Conservation (phyloP, 1,284 basidiomycete species). For the Tausonia pullulans region DNA sequence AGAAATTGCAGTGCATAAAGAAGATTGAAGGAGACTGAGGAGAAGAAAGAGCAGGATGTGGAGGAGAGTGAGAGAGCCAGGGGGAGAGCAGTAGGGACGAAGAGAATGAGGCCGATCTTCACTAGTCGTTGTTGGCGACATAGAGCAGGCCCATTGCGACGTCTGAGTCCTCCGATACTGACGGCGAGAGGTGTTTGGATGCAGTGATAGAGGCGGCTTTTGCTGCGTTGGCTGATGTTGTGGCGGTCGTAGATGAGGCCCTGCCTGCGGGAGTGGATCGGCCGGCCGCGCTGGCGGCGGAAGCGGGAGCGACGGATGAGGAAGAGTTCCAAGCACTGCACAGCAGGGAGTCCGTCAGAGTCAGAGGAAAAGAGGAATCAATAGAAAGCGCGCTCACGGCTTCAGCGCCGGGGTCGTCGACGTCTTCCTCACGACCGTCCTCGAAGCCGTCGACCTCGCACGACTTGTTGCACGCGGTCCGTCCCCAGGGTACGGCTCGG, state of each 20-base stretch:
- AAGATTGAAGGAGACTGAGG: constrained; percentile 24
- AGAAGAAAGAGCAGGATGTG: neutral
- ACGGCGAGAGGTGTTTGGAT: neutral
- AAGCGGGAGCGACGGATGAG: neutral
- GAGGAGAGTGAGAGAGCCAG: neutral
- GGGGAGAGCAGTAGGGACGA: neutral
- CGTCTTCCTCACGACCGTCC: neutral
- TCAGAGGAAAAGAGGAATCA: neutral
- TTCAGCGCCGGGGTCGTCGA: neutral
- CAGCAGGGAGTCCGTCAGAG: neutral
- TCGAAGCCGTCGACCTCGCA: neutral
- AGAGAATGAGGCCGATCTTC: too few relatives aligned
- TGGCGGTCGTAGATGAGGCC: neutral
- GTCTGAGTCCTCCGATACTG: neutral
- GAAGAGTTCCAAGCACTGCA: constrained; percentile 3
- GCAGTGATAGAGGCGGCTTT: too few relatives aligned
- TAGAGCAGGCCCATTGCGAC: neutral
- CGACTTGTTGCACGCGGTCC: neutral
- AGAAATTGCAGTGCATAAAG: neutral
- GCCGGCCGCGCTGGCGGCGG: neutral
- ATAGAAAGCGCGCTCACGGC: neutral
- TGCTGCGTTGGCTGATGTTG: too few relatives aligned
- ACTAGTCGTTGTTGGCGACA: constrained; percentile 2
- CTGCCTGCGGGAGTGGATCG: neutral
- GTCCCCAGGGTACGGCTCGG: neutral